A percentile compares a stretch with the other conserved stretches of the same genome.
These are phyloP conservation scores for Corylus avellana DNA, from an alignment of 306 rosid species.

Conservation along the genomic window DNA sequence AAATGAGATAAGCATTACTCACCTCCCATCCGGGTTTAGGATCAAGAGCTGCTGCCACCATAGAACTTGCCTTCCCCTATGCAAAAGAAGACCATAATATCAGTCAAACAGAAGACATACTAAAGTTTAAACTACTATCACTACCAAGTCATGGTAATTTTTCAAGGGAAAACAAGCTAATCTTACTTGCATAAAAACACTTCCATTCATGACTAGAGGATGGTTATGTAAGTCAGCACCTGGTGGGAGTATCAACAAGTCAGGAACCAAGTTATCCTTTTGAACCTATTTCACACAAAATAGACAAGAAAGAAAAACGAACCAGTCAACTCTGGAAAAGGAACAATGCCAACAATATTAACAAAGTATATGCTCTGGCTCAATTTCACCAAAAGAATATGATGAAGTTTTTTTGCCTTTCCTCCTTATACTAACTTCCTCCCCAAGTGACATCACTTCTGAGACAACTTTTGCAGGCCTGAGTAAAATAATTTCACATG, in stretches of 20 bases:
- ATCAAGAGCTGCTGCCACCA: slow-evolving; percentile 91
- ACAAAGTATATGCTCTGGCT: background rate
- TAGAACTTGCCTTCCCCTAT: slow-evolving; percentile 92
- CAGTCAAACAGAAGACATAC: slow-evolving; percentile 11
- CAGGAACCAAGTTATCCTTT: slow-evolving; percentile 73
- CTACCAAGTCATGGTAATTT: background rate
- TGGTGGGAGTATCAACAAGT: slow-evolving; percentile 81
- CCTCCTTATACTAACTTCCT: background rate
- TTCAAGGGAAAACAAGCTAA: background rate
- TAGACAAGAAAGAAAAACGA: background rate
- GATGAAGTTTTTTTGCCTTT: background rate
- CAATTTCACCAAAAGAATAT: slow-evolving; percentile 1
- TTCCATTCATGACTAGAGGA: slow-evolving; percentile 74
- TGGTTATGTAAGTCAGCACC: slow-evolving; percentile 85
- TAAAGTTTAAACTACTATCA: slow-evolving; percentile 6
- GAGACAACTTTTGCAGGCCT: background rate
- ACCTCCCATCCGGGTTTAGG: slow-evolving; percentile 97
- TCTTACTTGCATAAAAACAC: slow-evolving; percentile 87
- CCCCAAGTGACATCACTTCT: background rate
- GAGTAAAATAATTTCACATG: background rate
- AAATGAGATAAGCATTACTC: slow-evolving; percentile 32
- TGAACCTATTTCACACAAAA: slow-evolving; percentile 54
- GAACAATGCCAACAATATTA: background rate
- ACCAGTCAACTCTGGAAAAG: background rate
- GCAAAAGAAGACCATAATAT: slow-evolving; percentile 20